Evolutionary conservation across 139 green algal species (phyloP), one percentile per base, ranked within the genome.

Genomic region (Coccomyxa sp.): DNA sequence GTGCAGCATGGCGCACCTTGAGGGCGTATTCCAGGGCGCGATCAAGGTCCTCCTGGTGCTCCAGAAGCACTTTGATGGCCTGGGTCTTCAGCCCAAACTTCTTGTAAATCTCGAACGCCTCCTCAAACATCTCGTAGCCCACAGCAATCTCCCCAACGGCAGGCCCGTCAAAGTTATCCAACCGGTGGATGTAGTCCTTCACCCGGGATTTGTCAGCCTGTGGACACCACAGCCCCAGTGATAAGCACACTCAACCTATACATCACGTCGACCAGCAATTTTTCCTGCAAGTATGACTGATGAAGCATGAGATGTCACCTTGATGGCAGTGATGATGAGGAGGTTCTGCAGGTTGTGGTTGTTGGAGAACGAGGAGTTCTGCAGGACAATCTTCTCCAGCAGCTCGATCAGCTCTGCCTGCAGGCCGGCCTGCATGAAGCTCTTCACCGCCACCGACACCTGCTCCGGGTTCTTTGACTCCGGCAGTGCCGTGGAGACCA

Each of bases 301-400:
- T 51, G 38, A 51, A 51, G 38, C 38, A 51, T 51, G 38, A 7
- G 3, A 51, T 7, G 0, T 95, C 92, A n/a, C 93, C 93, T 99
- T 99, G 93, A 99, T 98, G 87, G 97, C 97, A 9, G 97, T 99
- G 78, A 98, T 95, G 86, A 98, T 95, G 79, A 99, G 93, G 90
- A 99, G 94, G 88, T 99, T 99, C 89, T 99, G 95, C 90, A 99
- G 93, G 94, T 99, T 99, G 82, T 97, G 95, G 89, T 99, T 99
- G 91, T 95, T 97, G 87, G 86, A 94, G 94, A 99, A 99, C 58
- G 94, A 94, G 66, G 88, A 94, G 92, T 98, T 98, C 90, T 98
- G 96, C 76, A 99, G 93, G 85, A 99, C 97, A 84, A 99, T 99
- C 96, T 99, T 99, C 93, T 99, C 97, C 85, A 99, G 93, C 86